Evolutionary conservation across 805 yeast species (phyloP).

Genomic region (Wickerhamiella bombiphila): DNA sequence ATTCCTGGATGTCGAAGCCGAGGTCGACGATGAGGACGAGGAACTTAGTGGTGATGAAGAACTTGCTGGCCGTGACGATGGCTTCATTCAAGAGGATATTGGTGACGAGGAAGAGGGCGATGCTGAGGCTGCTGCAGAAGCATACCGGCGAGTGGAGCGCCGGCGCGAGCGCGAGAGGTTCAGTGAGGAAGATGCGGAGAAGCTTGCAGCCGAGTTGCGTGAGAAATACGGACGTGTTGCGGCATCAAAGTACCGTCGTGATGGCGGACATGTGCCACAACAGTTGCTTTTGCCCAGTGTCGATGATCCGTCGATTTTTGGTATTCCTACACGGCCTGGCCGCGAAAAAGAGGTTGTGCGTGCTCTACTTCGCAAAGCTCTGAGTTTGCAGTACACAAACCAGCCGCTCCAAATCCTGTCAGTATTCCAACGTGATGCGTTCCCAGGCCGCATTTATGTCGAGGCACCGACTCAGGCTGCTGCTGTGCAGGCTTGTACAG

Average conservation of each 20-base stretch:
- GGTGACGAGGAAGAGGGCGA: slow-evolving; percentile 34
- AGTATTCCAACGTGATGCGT: slow-evolving; percentile 87
- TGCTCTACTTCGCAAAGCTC: slow-evolving; percentile 68
- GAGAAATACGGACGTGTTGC: slow-evolving; percentile 84
- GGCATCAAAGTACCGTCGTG: slow-evolving; percentile 68
- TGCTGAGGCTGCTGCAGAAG: slow-evolving; percentile 38
- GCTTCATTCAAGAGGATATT: slow-evolving; percentile 39
- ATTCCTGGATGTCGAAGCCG: slow-evolving; percentile 97
- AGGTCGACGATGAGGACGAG: slow-evolving; percentile 95
- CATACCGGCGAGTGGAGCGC: slow-evolving; percentile 82
- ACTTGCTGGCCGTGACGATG: slow-evolving; percentile 65
- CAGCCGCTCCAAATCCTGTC: slow-evolving; percentile 74
- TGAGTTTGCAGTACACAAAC: slow-evolving; percentile 57
- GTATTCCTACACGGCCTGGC: slow-evolving; percentile 84
- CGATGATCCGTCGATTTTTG: slow-evolving; percentile 93
- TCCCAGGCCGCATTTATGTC: slow-evolving; percentile 79
- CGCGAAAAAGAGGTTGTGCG: slow-evolving; percentile 83
- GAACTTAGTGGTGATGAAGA: slow-evolving; percentile 90
- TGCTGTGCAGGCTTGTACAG: slow-evolving; percentile 73
- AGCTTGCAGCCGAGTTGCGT: slow-evolving; percentile 78
- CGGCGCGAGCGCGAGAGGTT: slow-evolving; percentile 46
- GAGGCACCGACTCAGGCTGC: slow-evolving; percentile 93
- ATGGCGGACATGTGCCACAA: slow-evolving; percentile 72
- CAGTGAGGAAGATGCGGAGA: slow-evolving; percentile 90
- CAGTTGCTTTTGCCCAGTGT: slow-evolving; percentile 87